Conservation (phyloP, 2,329 filamentous ascomycete species). For the Aspergillus sp. region DNA sequence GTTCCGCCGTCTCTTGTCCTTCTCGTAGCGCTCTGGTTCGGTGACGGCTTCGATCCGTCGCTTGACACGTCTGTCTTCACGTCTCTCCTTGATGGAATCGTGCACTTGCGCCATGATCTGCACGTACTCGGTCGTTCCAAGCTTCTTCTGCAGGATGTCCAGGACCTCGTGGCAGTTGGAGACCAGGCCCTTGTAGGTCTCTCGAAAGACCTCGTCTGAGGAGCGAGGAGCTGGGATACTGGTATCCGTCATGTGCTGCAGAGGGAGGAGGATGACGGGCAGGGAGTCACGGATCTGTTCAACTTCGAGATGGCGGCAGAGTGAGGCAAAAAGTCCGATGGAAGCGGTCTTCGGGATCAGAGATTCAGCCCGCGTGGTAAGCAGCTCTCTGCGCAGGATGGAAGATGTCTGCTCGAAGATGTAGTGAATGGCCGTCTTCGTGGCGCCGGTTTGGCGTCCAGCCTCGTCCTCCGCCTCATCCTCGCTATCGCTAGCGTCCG, state of each 20-base stretch:
- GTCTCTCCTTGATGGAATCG: conserved; percentile 68
- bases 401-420: conserved; percentile 77
- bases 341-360: conserved; percentile 75
- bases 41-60: conserved; percentile 84
- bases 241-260: conserved; percentile 83
- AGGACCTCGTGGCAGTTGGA: conserved; percentile 75
- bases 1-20: conserved; percentile 78
- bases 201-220: conserved; percentile 68
- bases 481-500: conserved; percentile 42
- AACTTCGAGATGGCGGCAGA: conserved; percentile 63
- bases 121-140: conserved; percentile 74
- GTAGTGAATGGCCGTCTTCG: conserved; percentile 65
- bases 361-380: conserved; percentile 61
- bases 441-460: conserved; percentile 28
- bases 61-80: conserved; percentile 77
- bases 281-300: conserved; percentile 64
- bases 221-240: conserved; percentile 72
- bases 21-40: conserved; percentile 75
- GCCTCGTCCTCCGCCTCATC: conserved; percentile 48
- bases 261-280: conserved; percentile 64
- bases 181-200: conserved; percentile 69
- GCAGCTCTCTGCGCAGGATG: conserved; percentile 74
- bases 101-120: conserved; percentile 72
- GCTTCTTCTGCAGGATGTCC: conserved; percentile 78
- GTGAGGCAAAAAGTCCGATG: conserved; percentile 71